Conservation (phyloP, 1,284 basidiomycete genomes). For the Cryptococcus floricola region DNA sequence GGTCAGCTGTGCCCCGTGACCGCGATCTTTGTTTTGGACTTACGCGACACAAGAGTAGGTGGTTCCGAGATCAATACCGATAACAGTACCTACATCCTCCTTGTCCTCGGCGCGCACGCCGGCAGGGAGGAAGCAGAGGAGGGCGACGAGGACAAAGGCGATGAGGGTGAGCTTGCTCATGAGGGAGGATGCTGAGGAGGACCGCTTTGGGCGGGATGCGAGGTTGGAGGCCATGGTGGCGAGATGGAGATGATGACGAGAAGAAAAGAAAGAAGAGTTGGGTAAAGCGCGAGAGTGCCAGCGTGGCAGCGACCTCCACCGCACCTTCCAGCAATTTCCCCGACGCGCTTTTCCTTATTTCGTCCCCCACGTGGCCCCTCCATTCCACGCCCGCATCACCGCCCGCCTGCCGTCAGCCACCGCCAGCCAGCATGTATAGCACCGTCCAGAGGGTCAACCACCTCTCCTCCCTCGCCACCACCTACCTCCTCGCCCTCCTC, state of each 20-base stretch:
- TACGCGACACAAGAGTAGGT: conserved; percentile 58
- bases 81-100: conserved; percentile 81
- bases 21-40: conserved; percentile 20
- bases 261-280: conserved; percentile 3
- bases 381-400: too few species aligned
- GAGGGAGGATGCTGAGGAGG: conserved; percentile 24
- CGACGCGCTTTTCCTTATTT: conserved; percentile 21
- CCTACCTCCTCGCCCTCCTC: conserved; percentile 47
- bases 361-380: conserved; percentile 9
- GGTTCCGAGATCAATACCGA: conserved; percentile 64
- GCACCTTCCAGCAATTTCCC: conserved; percentile 5
- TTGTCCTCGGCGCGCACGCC: conserved; percentile 42
- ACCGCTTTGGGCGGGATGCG: conserved; percentile 22
- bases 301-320: conserved; percentile 10
- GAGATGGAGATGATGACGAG: conserved; percentile 7
- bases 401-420: not conserved
- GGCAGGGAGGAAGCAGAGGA: conserved; percentile 47
- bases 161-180: conserved; percentile 44
- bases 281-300: not conserved
- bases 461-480: conserved; percentile 46
- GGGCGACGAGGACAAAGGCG: conserved; percentile 46
- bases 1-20: not conserved
- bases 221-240: conserved; percentile 31
- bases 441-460: conserved; percentile 46
- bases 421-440: conserved; percentile 40